Conservation (phyloP, 495 filamentous ascomycete genomes). For the Talaromyces nanjingensis region DNA sequence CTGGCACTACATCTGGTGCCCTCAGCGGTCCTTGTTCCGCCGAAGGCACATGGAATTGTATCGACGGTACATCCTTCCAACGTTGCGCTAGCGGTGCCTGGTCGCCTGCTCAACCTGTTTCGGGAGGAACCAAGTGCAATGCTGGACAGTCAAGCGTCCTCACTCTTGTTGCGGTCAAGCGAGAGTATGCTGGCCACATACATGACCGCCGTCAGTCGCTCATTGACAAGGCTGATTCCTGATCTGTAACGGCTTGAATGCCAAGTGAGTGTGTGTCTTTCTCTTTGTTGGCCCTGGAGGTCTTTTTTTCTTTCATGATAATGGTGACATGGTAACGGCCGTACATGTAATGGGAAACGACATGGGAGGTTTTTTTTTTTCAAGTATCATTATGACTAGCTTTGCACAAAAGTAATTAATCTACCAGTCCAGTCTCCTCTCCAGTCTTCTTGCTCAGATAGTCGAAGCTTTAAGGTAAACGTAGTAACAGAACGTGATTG, state of each 20-base stretch:
- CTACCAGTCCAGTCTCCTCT: too few relatives aligned
- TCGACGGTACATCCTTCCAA: slow-evolving; percentile 49
- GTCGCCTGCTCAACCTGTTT: slow-evolving; percentile 46
- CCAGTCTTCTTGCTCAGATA: too few relatives aligned
- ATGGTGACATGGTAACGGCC: background rate
- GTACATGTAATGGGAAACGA: background rate
- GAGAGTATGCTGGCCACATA: background rate
- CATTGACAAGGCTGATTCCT: background rate
- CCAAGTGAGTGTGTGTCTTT: slow-evolving; percentile 3
- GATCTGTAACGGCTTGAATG: background rate
- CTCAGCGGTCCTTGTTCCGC: slow-evolving; percentile 32
- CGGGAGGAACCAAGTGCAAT: slow-evolving; percentile 53
- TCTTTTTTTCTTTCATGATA: slow-evolving; percentile 2
- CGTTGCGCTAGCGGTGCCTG: slow-evolving; percentile 59
- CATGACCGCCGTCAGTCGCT: background rate
- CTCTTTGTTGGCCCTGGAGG: slow-evolving; percentile 17
- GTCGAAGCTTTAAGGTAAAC: background rate
- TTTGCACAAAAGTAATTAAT: background rate
- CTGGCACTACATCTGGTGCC: slow-evolving; percentile 15
- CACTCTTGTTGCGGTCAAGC: slow-evolving; percentile 20
- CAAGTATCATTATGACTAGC: background rate
- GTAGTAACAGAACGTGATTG: background rate
- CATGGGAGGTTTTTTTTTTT: background rate
- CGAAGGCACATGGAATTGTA: slow-evolving; percentile 56
- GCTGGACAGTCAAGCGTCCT: slow-evolving; percentile 43